Evolutionary conservation across 805 yeast genomes (phyloP).

Genomic region (Tetrapisispora namnaoensis): DNA sequence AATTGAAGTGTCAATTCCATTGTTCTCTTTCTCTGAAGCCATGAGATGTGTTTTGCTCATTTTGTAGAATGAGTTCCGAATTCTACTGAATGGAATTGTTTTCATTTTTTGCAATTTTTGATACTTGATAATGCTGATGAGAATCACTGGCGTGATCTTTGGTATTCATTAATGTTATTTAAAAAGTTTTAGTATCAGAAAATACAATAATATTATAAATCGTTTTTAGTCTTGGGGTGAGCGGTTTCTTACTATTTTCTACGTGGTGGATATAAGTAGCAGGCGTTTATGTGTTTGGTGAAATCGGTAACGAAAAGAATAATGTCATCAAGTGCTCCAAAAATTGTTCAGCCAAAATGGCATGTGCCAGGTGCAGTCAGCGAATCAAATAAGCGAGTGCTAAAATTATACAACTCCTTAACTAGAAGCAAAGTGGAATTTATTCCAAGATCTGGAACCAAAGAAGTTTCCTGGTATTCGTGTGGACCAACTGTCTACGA

Average conservation of each 20-base stretch:
- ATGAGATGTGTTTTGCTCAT: no score
- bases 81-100: no score
- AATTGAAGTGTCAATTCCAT: no score
- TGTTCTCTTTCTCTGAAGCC: no score
- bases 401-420: slow-evolving; percentile 71
- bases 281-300: slow-evolving; percentile 1
- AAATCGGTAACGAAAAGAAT: slow-evolving; percentile 1
- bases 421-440: slow-evolving; percentile 75
- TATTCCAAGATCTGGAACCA: slow-evolving; percentile 48
- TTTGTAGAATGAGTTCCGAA: no score
- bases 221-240: neutral
- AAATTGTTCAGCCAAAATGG: slow-evolving; percentile 47
- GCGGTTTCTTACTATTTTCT: no score
- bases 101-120: no score
- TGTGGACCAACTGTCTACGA: slow-evolving; percentile 99
- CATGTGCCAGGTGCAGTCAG: slow-evolving; percentile 26
- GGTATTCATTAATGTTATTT: no score
- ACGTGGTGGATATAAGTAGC: neutral
- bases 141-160: no score
- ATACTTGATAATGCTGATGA: no score
- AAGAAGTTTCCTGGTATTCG: slow-evolving; percentile 83
- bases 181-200: no score
- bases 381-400: slow-evolving; percentile 18
- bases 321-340: slow-evolving; percentile 13
- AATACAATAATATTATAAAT: no score